Percentiles rank a stretch among this genome's conserved stretches.
These are phyloP conservation scores for Cardamine resedifolia DNA, from an alignment of 345 rosid species.

Conservation along the genomic window DNA sequence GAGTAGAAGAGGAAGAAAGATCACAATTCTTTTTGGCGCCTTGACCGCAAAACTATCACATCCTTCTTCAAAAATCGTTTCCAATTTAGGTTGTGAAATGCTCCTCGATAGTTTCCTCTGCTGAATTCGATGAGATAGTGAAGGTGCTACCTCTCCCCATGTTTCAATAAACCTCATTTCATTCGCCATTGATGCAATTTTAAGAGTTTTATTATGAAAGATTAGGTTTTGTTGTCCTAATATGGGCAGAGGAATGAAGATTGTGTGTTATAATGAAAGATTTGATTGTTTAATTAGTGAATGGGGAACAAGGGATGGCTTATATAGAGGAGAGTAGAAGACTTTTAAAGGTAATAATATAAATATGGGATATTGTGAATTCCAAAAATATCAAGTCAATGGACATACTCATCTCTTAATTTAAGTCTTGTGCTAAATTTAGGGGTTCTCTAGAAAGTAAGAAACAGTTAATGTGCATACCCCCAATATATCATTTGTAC, in stretches of 20 bases:
- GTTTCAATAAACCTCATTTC: conserved; percentile 39
- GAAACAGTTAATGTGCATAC: background rate
- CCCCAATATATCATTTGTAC: background rate
- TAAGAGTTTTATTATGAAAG: background rate
- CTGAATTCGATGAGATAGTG: conserved; percentile 34
- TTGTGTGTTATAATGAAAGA: background rate
- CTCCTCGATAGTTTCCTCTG: conserved; percentile 25
- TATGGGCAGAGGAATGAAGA: conserved; percentile 4
- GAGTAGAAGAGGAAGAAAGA: conserved; percentile 42
- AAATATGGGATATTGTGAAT: background rate
- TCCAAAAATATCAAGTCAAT: conserved; percentile 15
- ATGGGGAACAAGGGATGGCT: background rate
- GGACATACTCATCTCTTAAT: conserved; percentile 10
- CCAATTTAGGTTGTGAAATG: conserved; percentile 35
- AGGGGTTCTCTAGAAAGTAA: conserved; percentile 12
- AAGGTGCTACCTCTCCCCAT: conserved; percentile 46
- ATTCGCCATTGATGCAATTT: conserved; percentile 39
- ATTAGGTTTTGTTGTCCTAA: background rate
- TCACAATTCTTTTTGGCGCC: conserved; percentile 34
- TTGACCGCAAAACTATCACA: conserved; percentile 26
- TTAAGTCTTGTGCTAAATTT: conserved; percentile 16
- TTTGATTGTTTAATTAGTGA: background rate
- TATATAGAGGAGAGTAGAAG: conserved; percentile 25
- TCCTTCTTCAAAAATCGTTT: conserved; percentile 51
- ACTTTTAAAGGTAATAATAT: conserved; percentile 15